These are phyloP conservation scores for Cokeromyces recurvatus DNA, from an alignment of 371 early-diverging fungal species.

Conservation along the genomic window DNA sequence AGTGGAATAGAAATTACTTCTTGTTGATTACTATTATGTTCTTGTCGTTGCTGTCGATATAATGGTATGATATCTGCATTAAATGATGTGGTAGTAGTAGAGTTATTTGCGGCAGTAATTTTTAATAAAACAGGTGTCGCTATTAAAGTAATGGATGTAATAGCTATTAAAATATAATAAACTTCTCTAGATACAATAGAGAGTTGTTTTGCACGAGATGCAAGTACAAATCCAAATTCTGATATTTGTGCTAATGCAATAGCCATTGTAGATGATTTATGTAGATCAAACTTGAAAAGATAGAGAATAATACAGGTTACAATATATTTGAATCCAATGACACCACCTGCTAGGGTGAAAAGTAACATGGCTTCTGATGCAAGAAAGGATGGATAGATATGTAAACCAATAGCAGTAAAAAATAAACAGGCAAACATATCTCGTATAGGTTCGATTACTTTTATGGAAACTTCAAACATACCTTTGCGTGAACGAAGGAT, in stretches of 20 bases:
- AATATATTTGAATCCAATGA: slow-evolving; percentile 52
- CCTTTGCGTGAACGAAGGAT: slow-evolving; percentile 41
- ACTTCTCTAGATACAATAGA: slow-evolving; percentile 53
- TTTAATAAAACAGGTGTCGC: too few relatives aligned
- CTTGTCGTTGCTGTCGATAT: too few relatives aligned
- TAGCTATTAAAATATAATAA: slow-evolving; percentile 53
- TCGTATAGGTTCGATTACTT: slow-evolving; percentile 50
- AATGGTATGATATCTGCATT: too few relatives aligned
- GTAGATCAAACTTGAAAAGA: slow-evolving; percentile 33
- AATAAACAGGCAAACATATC: slow-evolving; percentile 59
- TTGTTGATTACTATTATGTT: too few relatives aligned
- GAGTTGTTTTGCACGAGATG: slow-evolving; percentile 53
- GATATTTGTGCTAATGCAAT: slow-evolving; percentile 58
- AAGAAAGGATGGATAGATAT: slow-evolving; percentile 59
- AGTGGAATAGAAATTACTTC: too few relatives aligned
- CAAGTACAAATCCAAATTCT: slow-evolving; percentile 61
- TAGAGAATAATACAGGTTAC: slow-evolving; percentile 31
- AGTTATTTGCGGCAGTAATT: too few relatives aligned
- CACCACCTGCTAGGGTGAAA: slow-evolving; percentile 38
- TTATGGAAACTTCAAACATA: slow-evolving; percentile 34
- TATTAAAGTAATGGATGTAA: slow-evolving; percentile 51
- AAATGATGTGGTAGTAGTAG: too few relatives aligned
- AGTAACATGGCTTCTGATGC: slow-evolving; percentile 48
- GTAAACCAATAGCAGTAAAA: slow-evolving; percentile 64
- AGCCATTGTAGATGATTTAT: slow-evolving; percentile 42